Evolutionary conservation across 2,329 filamentous ascomycete species (phyloP).

Genomic region (Boeremia lycopersici): DNA sequence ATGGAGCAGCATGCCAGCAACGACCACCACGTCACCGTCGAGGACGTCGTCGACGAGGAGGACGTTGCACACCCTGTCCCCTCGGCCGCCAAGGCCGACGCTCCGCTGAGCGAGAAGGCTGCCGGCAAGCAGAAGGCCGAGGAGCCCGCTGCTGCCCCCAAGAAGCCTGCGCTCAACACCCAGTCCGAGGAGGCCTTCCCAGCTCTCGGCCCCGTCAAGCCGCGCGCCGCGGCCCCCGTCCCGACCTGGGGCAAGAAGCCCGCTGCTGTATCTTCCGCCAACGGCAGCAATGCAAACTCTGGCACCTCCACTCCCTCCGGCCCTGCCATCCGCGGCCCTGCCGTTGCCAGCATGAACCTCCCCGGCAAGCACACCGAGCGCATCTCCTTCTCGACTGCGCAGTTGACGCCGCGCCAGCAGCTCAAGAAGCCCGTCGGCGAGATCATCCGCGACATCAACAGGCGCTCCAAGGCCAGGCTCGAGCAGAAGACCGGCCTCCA

Average conservation of each 20-base stretch:
- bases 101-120: conserved; percentile 65
- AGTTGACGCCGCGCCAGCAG: conserved; percentile 76
- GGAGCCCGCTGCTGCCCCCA: conserved; percentile 45
- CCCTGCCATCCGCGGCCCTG: conserved; percentile 41
- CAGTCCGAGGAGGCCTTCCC: conserved; percentile 92
- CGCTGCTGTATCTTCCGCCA: conserved; percentile 52
- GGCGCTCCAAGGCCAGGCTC: conserved; percentile 84
- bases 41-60: conserved; percentile 83
- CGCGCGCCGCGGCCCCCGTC: conserved; percentile 62
- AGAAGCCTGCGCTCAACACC: conserved; percentile 68
- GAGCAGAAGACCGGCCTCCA: conserved; percentile 75
- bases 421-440: conserved; percentile 86
- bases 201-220: conserved; percentile 78
- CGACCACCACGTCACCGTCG: conserved; percentile 71
- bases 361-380: conserved; percentile 83
- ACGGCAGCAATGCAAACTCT: conserved; percentile 59
- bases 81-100: conserved; percentile 48
- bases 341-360: conserved; percentile 70
- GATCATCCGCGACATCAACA: conserved; percentile 89
- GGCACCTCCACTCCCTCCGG: conserved; percentile 69
- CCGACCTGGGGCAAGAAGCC: conserved; percentile 80
- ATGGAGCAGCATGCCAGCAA: conserved; percentile 69
- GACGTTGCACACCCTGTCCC: conserved; percentile 64
- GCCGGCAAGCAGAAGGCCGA: conserved; percentile 72
- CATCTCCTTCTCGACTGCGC: conserved; percentile 73